A percentile compares a stretch with the other conserved stretches of the same genome.
These are phyloP conservation scores for Friedmanniomyces simplex DNA, from an alignment of 495 filamentous ascomycete genomes.

Conservation along the genomic window DNA sequence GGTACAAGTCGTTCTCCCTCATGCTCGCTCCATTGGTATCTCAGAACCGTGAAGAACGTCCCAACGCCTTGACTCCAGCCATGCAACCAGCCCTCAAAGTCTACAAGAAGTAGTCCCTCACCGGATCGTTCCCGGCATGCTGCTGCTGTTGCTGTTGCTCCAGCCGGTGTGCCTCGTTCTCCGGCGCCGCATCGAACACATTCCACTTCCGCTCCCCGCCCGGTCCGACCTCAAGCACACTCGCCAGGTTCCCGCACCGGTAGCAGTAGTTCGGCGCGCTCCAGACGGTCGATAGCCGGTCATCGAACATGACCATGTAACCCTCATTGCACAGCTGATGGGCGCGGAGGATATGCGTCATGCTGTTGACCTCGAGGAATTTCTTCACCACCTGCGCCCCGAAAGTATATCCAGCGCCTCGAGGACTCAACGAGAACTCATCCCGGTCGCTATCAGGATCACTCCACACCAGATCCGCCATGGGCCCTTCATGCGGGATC, in stretches of 20 bases:
- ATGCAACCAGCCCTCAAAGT: neutral
- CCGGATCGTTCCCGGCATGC: constrained; percentile 20
- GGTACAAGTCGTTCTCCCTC: neutral
- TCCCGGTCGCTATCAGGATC: constrained; percentile 92
- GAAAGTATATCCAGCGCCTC: constrained; percentile 94
- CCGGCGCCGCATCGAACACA: constrained; percentile 91
- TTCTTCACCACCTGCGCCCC: constrained; percentile 95
- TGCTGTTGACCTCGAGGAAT: constrained; percentile 90
- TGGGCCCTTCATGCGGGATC: constrained; percentile 95
- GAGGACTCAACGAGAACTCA: constrained; percentile 87
- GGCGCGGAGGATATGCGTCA: constrained; percentile 91
- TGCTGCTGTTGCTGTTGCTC: constrained; percentile 53
- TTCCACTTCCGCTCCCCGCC: constrained; percentile 88
- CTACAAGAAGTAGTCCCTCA: constrained; percentile 20
- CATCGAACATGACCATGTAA: constrained; percentile 90
- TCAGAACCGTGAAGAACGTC: neutral
- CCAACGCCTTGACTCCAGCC: neutral
- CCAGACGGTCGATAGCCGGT: constrained; percentile 91
- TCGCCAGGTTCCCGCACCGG: constrained; percentile 93
- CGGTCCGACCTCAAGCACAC: constrained; percentile 90
- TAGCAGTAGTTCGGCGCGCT: constrained; percentile 99
- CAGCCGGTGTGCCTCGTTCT: constrained; percentile 78
- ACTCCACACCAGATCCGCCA: constrained; percentile 98
- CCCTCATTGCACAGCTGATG: constrained; percentile 98
- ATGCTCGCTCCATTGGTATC: neutral